Conservation (phyloP, 2,329 filamentous ascomycete genomes). For the Daldinia sp. region DNA sequence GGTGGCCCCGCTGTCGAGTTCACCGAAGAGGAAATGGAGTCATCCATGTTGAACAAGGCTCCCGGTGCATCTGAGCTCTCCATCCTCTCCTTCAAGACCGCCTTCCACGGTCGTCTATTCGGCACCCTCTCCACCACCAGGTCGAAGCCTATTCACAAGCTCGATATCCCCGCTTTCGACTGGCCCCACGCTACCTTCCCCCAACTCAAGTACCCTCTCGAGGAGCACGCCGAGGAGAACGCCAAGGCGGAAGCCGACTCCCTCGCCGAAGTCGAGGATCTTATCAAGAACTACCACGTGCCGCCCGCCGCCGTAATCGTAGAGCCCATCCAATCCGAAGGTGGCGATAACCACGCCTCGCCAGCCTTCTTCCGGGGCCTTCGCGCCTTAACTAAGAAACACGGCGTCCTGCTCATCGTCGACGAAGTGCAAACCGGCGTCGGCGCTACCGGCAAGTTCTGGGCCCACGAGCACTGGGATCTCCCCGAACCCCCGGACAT, state of each 20-base stretch:
- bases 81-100: conserved; percentile 87
- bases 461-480: conserved; percentile 96
- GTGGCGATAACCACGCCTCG: conserved; percentile 92
- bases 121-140: conserved; percentile 87
- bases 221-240: conserved; percentile 81
- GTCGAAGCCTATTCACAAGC: conserved; percentile 92
- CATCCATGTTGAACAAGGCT: conserved; percentile 79
- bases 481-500: conserved; percentile 83
- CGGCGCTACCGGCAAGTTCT: conserved; percentile 92
- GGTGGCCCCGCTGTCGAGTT: conserved; percentile 82
- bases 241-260: conserved; percentile 81
- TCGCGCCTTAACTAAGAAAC: conserved; percentile 78
- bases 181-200: conserved; percentile 94
- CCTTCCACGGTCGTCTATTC: conserved; percentile 91
- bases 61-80: conserved; percentile 82
- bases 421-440: conserved; percentile 95
- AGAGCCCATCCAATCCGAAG: conserved; percentile 93
- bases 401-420: conserved; percentile 85
- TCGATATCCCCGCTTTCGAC: conserved; percentile 94
- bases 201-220: conserved; percentile 83
- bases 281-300: conserved; percentile 80
- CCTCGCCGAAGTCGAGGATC: conserved; percentile 81
- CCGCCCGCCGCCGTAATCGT: conserved; percentile 84
- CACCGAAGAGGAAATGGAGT: conserved; percentile 76
- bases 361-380: conserved; percentile 87